Evolutionary conservation across 495 filamentous ascomycete genomes (phyloP).

Genomic region (Daldinia childiae): DNA sequence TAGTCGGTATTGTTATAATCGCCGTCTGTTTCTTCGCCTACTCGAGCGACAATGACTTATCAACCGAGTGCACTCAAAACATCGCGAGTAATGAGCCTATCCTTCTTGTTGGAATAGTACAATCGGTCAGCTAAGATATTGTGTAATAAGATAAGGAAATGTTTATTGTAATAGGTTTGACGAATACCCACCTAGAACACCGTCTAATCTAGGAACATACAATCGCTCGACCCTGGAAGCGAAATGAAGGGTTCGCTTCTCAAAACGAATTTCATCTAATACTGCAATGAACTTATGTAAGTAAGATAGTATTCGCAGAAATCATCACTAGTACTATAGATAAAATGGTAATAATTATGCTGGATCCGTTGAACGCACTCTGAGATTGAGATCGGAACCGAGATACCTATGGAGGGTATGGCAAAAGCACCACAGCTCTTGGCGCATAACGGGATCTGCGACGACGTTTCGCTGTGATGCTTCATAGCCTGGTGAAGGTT

Average conservation of each 20-base stretch:
- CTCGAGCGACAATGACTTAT: neutral
- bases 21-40: neutral
- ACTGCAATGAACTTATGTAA: neutral
- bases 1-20: neutral
- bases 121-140: neutral
- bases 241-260: slow-evolving; percentile 18
- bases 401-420: neutral
- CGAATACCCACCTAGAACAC: slow-evolving; percentile 10
- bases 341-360: neutral
- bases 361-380: neutral
- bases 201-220: slow-evolving; percentile 5
- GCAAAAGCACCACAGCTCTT: slow-evolving; percentile 11
- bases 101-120: neutral
- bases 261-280: neutral
- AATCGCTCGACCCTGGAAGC: neutral
- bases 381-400: neutral
- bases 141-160: neutral
- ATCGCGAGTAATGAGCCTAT: neutral
- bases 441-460: slow-evolving; percentile 37
- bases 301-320: neutral
- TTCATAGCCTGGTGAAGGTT: slow-evolving; percentile 13
- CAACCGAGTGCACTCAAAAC: neutral
- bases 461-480: slow-evolving; percentile 16
- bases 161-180: neutral
- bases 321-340: neutral